Evolutionary conservation across 495 filamentous ascomycete species (phyloP), one percentile per base, ranked within the genome.

Genomic region (Geoglossum glabrum): DNA sequence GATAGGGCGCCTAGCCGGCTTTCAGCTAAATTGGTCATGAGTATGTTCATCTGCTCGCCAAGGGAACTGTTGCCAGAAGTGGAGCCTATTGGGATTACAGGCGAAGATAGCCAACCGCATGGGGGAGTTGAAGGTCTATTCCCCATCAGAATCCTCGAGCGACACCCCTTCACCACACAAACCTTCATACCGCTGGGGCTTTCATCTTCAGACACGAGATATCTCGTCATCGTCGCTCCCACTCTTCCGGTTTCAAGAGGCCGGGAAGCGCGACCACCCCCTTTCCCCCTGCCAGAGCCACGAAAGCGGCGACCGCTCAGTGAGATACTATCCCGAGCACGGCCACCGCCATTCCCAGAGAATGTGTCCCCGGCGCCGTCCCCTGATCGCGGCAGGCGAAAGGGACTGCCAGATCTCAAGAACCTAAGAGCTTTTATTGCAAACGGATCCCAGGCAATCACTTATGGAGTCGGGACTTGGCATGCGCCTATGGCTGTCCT

Each of bases 401-500:
- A 63, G 0, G 86, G 90, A 0, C 72, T 85, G 51, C 92, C 92
- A 9, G 88, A 95, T 71, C 62, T 95, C 54, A 54, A 66, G 7
- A 75, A 79, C 25, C 54, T 90, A 31, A 78, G 73, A 61, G 92
- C 87, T 0, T 97, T 95, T 65, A 65, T 90, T 28, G 90, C 86
- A 11, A 77, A 72, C n/a, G 81, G 82, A 7, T 73, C 78, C 13
- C 86, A 93, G 74, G 90, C 87, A 1, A 85, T 98, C 21, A 95
- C 88, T 17, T 98, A 97, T 70, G 85, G 78, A 13, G 79, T 83
- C 17, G 92, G 87, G 17, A 95, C 87, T 46, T 98, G 93, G 90
- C 92, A 98, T 76, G 89, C 90, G 61, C 92, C 92, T 1, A 97
- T 98, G 92, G 87, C 85, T 17, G 89, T 87, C 49, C 64, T 96